Base-by-base conservation (phyloP, 495 filamentous ascomycete species). In the Neurospora hispaniola region DNA sequence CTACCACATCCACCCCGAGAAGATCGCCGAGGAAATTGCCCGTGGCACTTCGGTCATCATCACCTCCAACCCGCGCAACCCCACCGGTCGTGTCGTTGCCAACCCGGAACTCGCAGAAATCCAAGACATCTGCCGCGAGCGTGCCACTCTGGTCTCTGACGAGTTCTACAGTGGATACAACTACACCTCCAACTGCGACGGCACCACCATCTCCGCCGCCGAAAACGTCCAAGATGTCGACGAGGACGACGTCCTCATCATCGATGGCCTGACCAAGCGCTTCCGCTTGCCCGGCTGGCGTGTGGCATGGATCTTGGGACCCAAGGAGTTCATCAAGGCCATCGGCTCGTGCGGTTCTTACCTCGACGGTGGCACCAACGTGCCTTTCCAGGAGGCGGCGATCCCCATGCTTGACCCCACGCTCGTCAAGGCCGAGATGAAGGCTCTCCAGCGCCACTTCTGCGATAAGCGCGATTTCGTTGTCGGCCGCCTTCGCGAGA, bases 131-230 rank as follows among this genome's bases (percentile, higher is more conserved):
- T 96, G 93, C 85, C 90, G 94, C 74, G 93, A 93, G 78, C 90
- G 93, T 40, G 94, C 93, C 12, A 97, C 94, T 1, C 84, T 98
- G 70, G 93, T 98, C 72, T 92, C 94, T 82, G 95, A 98, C 77
- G 95, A 98, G 83, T 98, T 98, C 86, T 98, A 98, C 82, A 90
- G 93, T 68, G 94, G 94, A 35, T 97, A 97, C 84, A 97, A 97
- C 83, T 97, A 97, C 84, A 96, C 93, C 20, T 91, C 89, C 72
- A 84, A 92, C 81, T 98, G 95, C 80, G 94, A 98, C 75, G 95
- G 95, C 46, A 86, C 88, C 14, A 94, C 93, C 14, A 92, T 98
- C 80, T 23, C 9, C 12, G 48, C 16, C 43, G n/a, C 79, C 78
- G 91, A 91, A 73, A 95, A 97, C 78, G 88, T 98, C 71, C 85